Conservation (phyloP, 2,329 filamentous ascomycete species). For the Apiospora saccharicola region DNA sequence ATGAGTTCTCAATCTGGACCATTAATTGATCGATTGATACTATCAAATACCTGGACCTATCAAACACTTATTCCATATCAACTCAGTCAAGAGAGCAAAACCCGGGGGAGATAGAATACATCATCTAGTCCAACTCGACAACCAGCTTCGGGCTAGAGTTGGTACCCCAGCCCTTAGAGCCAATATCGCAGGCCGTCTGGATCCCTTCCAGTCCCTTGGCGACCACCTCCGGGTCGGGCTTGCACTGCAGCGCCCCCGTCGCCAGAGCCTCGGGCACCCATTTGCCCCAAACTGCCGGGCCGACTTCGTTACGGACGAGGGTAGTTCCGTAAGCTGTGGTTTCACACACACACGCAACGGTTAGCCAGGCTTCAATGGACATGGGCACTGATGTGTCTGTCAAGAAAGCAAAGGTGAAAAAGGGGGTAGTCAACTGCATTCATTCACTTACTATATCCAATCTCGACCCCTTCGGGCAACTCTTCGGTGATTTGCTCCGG, state of each 20-base stretch:
- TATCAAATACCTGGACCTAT: background rate
- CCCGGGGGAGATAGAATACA: background rate
- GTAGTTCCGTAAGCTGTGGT: constrained; percentile 38
- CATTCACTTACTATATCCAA: constrained; percentile 40
- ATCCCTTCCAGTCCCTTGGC: constrained; percentile 51
- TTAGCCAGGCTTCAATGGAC: too few species aligned
- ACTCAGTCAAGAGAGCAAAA: too few species aligned
- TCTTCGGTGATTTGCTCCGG: constrained; percentile 46
- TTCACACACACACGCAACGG: constrained; percentile 32
- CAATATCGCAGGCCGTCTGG: constrained; percentile 36
- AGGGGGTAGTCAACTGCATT: too few species aligned
- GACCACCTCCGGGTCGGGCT: constrained; percentile 48
- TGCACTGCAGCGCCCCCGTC: constrained; percentile 45
- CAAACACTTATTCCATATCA: background rate
- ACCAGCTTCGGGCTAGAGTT: constrained; percentile 17
- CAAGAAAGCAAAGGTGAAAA: too few species aligned
- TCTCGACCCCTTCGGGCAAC: constrained; percentile 38
- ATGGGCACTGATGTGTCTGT: too few species aligned
- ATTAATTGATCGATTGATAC: background rate
- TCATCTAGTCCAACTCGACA: background rate
- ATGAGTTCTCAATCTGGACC: too few species aligned
- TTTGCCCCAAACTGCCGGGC: constrained; percentile 45
- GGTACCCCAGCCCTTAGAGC: constrained; percentile 5
- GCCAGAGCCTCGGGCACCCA: constrained; percentile 49
- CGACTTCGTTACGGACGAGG: constrained; percentile 42